Evolutionary conservation across 352 stramenopile genomes (phyloP).

Genomic region (Globisporangium nagaii): DNA sequence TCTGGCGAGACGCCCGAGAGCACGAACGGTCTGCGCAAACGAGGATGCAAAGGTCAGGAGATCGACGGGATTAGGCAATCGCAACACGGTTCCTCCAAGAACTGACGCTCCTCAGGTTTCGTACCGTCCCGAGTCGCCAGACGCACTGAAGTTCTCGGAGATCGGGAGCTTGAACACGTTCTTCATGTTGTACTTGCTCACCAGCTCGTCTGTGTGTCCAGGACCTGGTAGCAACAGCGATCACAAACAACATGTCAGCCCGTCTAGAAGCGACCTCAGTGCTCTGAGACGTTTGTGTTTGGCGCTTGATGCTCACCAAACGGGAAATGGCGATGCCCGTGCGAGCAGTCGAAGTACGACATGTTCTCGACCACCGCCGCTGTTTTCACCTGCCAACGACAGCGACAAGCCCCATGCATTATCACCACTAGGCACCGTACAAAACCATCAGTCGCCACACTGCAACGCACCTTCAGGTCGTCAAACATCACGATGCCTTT

Average conservation of each 20-base stretch:
- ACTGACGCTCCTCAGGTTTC: no score
- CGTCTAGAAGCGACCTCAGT: no score
- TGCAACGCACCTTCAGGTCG: conserved; percentile 81
- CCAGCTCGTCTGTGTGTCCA: conserved; percentile 69
- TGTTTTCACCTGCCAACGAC: conserved; percentile 81
- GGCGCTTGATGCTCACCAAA: conserved; percentile 60
- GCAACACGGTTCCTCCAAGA: no score
- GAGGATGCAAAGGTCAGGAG: background rate
- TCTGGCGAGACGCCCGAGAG: conserved; percentile 61
- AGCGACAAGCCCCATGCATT: background rate
- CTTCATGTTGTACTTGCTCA: conserved; percentile 77
- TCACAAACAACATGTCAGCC: no score
- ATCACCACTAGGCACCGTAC: background rate
- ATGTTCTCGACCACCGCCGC: conserved; percentile 99
- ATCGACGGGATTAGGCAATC: background rate
- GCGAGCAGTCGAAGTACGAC: conserved; percentile 93
- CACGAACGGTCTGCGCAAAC: conserved; percentile 62
- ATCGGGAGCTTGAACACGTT: conserved; percentile 86
- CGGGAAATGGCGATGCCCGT: conserved; percentile 81
- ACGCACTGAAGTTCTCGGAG: conserved; percentile 61
- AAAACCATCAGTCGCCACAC: background rate
- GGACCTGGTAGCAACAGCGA: conserved; percentile 23
- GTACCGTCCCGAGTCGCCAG: conserved; percentile 71
- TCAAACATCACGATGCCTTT: conserved; percentile 99
- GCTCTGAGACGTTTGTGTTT: no score